Evolutionary conservation across 2,329 filamentous ascomycete genomes (phyloP), one percentile per base, ranked within the genome.

Genomic region (Fusarium equiseti): DNA sequence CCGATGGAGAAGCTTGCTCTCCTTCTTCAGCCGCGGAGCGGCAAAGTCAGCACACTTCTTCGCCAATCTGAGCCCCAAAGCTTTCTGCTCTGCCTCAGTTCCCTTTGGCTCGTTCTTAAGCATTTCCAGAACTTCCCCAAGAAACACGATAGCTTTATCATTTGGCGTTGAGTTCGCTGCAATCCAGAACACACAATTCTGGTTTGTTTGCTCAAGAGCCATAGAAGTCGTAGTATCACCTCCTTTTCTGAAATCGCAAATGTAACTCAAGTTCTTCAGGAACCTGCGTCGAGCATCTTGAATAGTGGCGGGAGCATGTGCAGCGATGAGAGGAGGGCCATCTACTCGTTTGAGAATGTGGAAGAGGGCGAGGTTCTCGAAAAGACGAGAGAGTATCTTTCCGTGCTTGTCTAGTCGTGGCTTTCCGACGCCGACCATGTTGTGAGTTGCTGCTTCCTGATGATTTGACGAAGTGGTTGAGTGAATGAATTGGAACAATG

Each of bases 161-260:
- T 60, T 32, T 0, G 70, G 38, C 2, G 71, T 68, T 12, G 68
- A 63, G 60, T 86, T 87, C 2, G 79, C 79, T 5, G 84, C 80
- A 10, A 86, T 52, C 81, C 83, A 86, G 42, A 84, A 84, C 4
- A 78, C 74, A 53, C 78, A 79, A n/a, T 70, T 67, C 1, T 78
- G 60, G 2, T 70, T 40, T 0, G 45, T 63, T 0, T 80, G 73
- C 63, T 86, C 79, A 2, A 85, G 68, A 0, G 78, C 83, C 27
- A 87, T 80, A 0, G 85, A 79, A 1, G 85, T 82, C n/a, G 81
- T 82, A 0, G 80, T 80, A 4, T 76, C 68, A 4, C 85, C 85
- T 0, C 85, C 84, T 65, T 85, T 86, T 1, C 76, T 66, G 50
- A 80, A 80, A 58, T 86, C 85, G 64, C 83, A 85, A 9, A 87